These are phyloP conservation scores for Russula ochroleuca DNA, from an alignment of 768 basidiomycete genomes.

Conservation along the genomic window DNA sequence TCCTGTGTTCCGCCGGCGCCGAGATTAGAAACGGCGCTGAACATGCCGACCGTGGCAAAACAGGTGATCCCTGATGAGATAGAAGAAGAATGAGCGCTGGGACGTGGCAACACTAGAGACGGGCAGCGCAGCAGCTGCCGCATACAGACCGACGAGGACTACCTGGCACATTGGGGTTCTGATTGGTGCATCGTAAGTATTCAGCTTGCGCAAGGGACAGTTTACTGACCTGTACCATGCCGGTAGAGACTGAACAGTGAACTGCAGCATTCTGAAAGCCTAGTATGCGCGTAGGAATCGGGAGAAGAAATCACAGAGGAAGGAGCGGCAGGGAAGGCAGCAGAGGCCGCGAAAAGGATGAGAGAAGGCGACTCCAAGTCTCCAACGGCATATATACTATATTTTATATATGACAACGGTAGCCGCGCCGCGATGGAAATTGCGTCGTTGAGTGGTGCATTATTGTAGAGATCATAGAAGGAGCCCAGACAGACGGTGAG, in stretches of 20 bases:
- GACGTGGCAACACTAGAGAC: neutral
- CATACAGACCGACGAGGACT: constrained; percentile 23
- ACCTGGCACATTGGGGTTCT: constrained; percentile 27
- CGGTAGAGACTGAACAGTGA: constrained; percentile 20
- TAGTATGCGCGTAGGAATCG: neutral
- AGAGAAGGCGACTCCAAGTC: neutral
- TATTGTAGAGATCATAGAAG: no score
- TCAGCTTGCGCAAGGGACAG: neutral
- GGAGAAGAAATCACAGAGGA: neutral
- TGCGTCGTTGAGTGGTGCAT: no score
- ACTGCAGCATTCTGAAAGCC: neutral
- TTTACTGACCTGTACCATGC: constrained; percentile 25
- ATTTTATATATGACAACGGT: neutral
- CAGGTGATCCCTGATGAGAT: constrained; percentile 25
- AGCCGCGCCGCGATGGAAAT: no score
- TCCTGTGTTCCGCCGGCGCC: constrained; percentile 42
- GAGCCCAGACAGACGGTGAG: neutral
- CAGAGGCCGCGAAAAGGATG: neutral
- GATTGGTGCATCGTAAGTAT: neutral
- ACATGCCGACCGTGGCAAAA: constrained; percentile 41
- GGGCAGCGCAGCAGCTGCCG: neutral
- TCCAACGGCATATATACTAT: no score
- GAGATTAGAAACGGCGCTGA: constrained; percentile 38
- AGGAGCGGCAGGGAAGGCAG: no score
- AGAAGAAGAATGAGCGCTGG: constrained; percentile 7